Base-by-base conservation (phyloP, 257 asterid species). In the Solanum raphanifolium region DNA sequence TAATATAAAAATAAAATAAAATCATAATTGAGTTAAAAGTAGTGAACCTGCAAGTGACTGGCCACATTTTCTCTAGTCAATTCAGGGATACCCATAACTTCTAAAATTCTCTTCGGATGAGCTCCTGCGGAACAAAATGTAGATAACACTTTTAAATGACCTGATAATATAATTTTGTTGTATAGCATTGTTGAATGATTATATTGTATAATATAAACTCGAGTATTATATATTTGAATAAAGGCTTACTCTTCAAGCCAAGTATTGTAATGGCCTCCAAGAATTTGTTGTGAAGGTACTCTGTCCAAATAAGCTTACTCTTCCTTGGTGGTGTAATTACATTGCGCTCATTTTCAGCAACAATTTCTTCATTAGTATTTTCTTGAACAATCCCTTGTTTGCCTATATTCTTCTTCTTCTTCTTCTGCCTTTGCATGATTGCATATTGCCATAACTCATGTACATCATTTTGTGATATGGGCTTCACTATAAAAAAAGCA, bases 11-110 rank as follows among this genome's bases (percentile, higher is more conserved):
- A 41, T 9, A 38, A 39, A 39, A 10, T 2, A 16, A 15, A 23
- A 20, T 2, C 84, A n/a, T 71, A 25, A 39, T 25, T 31, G 39
- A 79, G 38, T 43, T 25, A 15, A 79, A 78, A 43, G 81, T 23
- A 46, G 88, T 13, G 60, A 78, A 94, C 98, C 98, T 94, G 96
- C 79, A 94, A 88, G 89, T 94, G 98, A 81, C 98, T 94, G 11
- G 98, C 98, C n/a, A 94, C 93, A 88, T 93, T 90, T 88, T 89
- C 90, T 88, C 93, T 92, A 15, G 95, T 93, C 58, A 94, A 36
- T 43, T 92, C 92, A 0, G 96, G 96, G 35, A 92, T 93, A 87
- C 89, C 72, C 96, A 94, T 94, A 5, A 89, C 82, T 76, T 91
- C 92, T 2, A 92, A 91, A 86, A 94, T 93, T 76, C 86, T 93